phyloP scores from a whole-genome alignment of 257 asterid species.

The Penstemon barbatus region DNA sequence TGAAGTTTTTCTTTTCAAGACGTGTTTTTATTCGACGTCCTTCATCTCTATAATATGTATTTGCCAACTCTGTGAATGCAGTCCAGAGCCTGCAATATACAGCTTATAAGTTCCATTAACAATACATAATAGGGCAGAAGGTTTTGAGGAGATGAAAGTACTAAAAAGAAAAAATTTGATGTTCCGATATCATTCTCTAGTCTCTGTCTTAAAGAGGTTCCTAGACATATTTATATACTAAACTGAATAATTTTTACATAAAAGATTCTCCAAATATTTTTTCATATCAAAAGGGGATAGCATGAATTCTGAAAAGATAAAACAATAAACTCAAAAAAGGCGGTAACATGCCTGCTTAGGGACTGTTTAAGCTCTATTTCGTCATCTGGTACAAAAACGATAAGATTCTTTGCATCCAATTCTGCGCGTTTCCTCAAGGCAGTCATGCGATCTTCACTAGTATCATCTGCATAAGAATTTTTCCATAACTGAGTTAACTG shows the following conservation, averaged over 20 bases:
- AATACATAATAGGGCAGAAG: background rate
- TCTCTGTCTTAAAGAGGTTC: constrained; percentile 17
- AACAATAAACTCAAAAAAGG: constrained; percentile 19
- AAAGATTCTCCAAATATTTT: constrained; percentile 2
- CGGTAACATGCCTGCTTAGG: constrained; percentile 67
- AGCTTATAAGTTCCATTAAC: constrained; percentile 33
- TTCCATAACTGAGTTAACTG: constrained; percentile 14
- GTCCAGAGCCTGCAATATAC: constrained; percentile 63
- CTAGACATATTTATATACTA: constrained; percentile 7
- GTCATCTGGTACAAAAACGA: constrained; percentile 60
- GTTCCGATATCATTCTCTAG: constrained; percentile 10
- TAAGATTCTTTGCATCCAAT: constrained; percentile 71
- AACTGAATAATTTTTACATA: background rate
- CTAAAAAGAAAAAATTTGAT: background rate
- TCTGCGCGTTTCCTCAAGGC: constrained; percentile 95
- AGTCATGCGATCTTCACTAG: constrained; percentile 88
- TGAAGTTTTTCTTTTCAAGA: constrained; percentile 66
- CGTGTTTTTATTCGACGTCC: constrained; percentile 79
- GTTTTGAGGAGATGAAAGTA: background rate
- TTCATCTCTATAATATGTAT: constrained; percentile 80
- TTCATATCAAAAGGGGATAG: constrained; percentile 18
- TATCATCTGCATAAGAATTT: constrained; percentile 60
- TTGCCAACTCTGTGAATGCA: constrained; percentile 70
- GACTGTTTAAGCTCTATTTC: constrained; percentile 71
- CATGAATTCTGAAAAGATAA: constrained; percentile 18